phyloP scores from a whole-genome alignment of 1,139 yeast genomes.

The Hansenula sp. region DNA sequence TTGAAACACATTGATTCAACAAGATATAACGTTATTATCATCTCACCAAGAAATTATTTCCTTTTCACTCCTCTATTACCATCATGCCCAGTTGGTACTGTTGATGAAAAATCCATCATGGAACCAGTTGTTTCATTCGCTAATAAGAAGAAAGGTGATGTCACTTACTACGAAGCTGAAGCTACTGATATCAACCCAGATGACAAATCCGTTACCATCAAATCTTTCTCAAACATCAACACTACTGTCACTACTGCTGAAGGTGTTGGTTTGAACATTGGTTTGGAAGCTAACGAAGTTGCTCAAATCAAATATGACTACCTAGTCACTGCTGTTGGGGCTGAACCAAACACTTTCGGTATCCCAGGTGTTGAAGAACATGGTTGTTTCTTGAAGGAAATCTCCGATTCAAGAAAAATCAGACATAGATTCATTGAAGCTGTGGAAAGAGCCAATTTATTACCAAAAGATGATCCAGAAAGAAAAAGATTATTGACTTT shows the following conservation, averaged over 20 bases:
- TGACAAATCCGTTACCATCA: slow-evolving; percentile 54
- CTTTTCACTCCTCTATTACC: slow-evolving; percentile 92
- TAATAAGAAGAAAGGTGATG: slow-evolving; percentile 74
- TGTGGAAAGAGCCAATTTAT: slow-evolving; percentile 68
- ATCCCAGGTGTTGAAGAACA: slow-evolving; percentile 77
- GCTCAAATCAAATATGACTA: slow-evolving; percentile 56
- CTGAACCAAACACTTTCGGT: slow-evolving; percentile 79
- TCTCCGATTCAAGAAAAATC: slow-evolving; percentile 74
- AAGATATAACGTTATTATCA: slow-evolving; percentile 82
- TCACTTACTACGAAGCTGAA: slow-evolving; percentile 87
- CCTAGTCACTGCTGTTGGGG: slow-evolving; percentile 80
- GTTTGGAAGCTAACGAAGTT: slow-evolving; percentile 29
- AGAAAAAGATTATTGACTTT: slow-evolving; percentile 70
- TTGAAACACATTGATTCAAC: slow-evolving; percentile 85
- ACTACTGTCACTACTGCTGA: slow-evolving; percentile 26
- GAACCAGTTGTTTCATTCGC: slow-evolving; percentile 83
- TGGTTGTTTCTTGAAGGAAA: slow-evolving; percentile 82
- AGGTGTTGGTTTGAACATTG: slow-evolving; percentile 20
- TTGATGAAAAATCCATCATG: slow-evolving; percentile 86
- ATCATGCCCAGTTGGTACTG: slow-evolving; percentile 91
- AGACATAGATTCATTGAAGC: slow-evolving; percentile 73
- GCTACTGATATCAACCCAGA: slow-evolving; percentile 81
- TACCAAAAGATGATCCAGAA: slow-evolving; percentile 73
- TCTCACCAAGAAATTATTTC: slow-evolving; percentile 93
- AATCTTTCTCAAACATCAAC: slow-evolving; percentile 38